phyloP scores from a whole-genome alignment of 2,329 filamentous ascomycete species.

The Pyrenophora teres region DNA sequence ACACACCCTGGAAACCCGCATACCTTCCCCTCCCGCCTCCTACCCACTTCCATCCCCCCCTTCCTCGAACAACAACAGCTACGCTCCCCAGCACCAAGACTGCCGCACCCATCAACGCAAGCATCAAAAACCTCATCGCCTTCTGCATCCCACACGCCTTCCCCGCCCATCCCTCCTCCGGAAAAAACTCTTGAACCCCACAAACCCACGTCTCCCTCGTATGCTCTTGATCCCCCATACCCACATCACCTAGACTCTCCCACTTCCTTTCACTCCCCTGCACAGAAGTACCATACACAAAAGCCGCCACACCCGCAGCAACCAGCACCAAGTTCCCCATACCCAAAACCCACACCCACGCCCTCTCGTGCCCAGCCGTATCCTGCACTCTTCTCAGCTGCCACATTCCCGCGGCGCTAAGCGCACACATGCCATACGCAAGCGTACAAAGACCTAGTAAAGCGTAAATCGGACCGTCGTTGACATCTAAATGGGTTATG shows the following conservation, averaged over 20 bases:
- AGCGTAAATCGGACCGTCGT: constrained; percentile 19
- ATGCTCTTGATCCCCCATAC: constrained; percentile 11
- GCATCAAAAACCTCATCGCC: constrained; percentile 32
- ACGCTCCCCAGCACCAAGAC: constrained; percentile 22
- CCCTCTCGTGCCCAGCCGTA: constrained; percentile 24
- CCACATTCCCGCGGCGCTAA: constrained; percentile 34
- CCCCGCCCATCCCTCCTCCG: constrained; percentile 28
- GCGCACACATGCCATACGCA: constrained; percentile 22
- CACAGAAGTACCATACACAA: constrained; percentile 29
- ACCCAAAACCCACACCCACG: constrained; percentile 36
- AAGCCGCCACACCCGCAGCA: constrained; percentile 23
- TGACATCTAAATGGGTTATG: constrained; percentile 15
- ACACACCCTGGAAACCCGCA: constrained; percentile 31
- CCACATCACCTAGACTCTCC: constrained; percentile 24
- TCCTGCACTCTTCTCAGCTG: constrained; percentile 37
- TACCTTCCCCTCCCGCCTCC: constrained; percentile 36
- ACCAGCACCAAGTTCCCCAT: constrained; percentile 20
- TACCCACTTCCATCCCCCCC: constrained; percentile 36
- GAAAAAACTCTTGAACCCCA: constrained; percentile 27
- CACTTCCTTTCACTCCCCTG: constrained; percentile 23
- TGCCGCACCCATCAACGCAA: constrained; percentile 29
- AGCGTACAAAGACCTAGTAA: constrained; percentile 25
- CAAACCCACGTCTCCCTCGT: constrained; percentile 39
- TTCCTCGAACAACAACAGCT: constrained; percentile 27
- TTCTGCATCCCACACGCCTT: constrained; percentile 31